Percentiles rank a stretch among this genome's conserved stretches.
phyloP scores from a whole-genome alignment of 441 rosid genomes.

The Syzygium syzygioides region DNA sequence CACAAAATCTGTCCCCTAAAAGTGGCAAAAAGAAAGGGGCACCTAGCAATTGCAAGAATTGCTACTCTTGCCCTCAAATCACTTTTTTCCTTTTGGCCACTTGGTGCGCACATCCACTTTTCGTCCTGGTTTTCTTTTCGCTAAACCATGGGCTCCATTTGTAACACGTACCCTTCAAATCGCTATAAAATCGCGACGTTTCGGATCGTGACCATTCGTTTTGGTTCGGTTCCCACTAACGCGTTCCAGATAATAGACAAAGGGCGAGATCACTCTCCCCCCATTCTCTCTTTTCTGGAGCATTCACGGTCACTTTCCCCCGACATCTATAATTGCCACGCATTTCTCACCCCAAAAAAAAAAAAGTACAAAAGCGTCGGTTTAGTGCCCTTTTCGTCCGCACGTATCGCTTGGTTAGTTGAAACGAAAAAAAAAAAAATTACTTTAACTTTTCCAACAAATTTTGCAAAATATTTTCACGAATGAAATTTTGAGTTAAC shows the following conservation, averaged over 20 bases:
- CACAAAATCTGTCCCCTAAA: neutral
- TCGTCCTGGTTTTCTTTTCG: neutral
- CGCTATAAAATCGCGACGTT: neutral
- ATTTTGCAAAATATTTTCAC: neutral
- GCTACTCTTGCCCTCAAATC: neutral
- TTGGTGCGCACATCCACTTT: neutral
- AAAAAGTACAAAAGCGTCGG: accelerated
- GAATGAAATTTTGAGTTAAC: neutral
- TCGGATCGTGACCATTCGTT: neutral
- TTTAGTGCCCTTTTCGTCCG: neutral
- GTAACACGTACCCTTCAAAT: neutral
- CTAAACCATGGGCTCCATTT: neutral
- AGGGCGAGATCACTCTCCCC: neutral
- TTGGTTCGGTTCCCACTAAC: neutral
- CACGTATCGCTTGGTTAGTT: accelerated
- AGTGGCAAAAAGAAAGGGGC: neutral
- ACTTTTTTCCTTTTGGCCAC: neutral
- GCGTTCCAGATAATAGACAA: neutral
- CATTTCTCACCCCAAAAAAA: neutral
- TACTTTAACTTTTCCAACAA: neutral
- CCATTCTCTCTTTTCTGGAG: accelerated
- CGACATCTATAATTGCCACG: neutral
- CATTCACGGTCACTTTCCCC: neutral
- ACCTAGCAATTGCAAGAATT: neutral
- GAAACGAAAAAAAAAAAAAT: neutral